Percentiles rank a stretch among this genome's conserved stretches.
phyloP scores from a whole-genome alignment of 345 rosid species.

The Microthlaspi erraticum region DNA sequence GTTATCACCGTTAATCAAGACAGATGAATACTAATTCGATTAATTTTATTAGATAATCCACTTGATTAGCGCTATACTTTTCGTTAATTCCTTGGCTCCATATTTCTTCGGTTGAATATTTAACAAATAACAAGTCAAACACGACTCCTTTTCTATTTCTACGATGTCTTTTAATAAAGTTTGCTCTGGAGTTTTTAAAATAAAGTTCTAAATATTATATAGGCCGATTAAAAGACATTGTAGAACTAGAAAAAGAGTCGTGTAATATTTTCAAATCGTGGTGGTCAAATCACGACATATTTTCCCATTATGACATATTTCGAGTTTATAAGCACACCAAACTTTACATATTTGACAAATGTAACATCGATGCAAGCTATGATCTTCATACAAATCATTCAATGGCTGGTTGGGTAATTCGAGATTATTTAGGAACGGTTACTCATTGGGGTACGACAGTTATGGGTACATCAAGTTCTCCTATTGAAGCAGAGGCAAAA shows the following conservation, averaged over 20 bases:
- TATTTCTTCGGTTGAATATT: not conserved
- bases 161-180: not conserved
- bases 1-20: conserved; percentile 43
- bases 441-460: no score
- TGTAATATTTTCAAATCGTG: no score
- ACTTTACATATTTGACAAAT: no score
- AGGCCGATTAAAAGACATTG: no score
- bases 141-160: conserved; percentile 8
- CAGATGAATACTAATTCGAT: conserved; percentile 31
- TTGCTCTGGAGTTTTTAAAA: not conserved
- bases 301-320: not conserved
- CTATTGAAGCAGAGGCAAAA: no score
- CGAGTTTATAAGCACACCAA: not conserved
- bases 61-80: conserved; percentile 7
- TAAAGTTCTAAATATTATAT: not conserved
- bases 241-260: no score
- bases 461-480: no score
- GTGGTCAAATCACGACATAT: not conserved
- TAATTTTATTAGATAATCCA: conserved; percentile 22
- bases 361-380: no score
- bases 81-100: conserved; percentile 8
- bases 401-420: no score
- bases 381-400: no score
- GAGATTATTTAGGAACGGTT: no score
- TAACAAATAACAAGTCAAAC: conserved; percentile 22